These are phyloP conservation scores for Xylaria arbuscula DNA, from an alignment of 2,329 filamentous ascomycete genomes.

Conservation along the genomic window DNA sequence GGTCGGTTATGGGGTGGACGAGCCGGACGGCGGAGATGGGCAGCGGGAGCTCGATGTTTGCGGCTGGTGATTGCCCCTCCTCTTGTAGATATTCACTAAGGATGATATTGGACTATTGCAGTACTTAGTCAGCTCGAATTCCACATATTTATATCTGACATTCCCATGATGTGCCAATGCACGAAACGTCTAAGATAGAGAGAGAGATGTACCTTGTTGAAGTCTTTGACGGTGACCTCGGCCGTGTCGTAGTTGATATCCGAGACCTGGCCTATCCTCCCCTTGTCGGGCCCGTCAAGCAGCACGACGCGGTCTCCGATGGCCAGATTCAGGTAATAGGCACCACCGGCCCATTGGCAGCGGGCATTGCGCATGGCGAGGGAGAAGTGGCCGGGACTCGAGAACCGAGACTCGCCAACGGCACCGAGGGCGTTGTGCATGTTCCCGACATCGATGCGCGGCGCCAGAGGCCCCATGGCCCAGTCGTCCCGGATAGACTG, in stretches of 20 bases:
- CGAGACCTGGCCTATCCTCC: conserved; percentile 81
- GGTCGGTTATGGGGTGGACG: conserved; percentile 78
- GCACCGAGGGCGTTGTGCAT: conserved; percentile 69
- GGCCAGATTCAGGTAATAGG: conserved; percentile 70
- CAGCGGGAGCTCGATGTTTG: conserved; percentile 66
- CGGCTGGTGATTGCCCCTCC: conserved; percentile 54
- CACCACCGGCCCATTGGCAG: conserved; percentile 65
- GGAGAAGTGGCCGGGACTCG: conserved; percentile 43
- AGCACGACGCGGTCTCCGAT: conserved; percentile 84
- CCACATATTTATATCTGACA: background rate
- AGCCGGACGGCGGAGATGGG: conserved; percentile 81
- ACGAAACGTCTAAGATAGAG: background rate
- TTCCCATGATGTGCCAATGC: too few species aligned
- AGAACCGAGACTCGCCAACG: conserved; percentile 54
- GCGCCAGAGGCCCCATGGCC: conserved; percentile 80
- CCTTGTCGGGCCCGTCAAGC: conserved; percentile 80
- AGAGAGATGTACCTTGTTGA: conserved; percentile 70
- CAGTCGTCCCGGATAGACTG: conserved; percentile 77
- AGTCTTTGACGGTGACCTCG: conserved; percentile 68
- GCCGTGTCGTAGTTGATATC: conserved; percentile 65
- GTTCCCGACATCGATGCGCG: conserved; percentile 76
- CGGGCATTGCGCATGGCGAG: conserved; percentile 50
- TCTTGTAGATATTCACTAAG: conserved; percentile 55
- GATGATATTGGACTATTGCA: conserved; percentile 53
- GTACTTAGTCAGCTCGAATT: conserved; percentile 26